Conservation (phyloP, 2,329 filamentous ascomycete species). For the Alternaria novae-zelandiae region DNA sequence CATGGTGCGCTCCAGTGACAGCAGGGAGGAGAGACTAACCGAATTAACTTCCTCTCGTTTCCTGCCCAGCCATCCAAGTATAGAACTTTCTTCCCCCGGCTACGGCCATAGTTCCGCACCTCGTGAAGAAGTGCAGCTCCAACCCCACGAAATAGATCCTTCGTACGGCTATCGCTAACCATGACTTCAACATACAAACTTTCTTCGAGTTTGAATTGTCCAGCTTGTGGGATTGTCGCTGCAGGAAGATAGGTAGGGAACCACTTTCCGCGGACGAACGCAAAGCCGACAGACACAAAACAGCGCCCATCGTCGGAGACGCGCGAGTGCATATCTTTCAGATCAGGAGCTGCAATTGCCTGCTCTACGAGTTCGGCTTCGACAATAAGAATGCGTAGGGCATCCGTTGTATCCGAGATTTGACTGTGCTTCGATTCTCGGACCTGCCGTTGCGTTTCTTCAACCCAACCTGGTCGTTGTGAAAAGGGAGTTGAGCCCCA, state of each 20-base stretch:
- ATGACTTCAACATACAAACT: too few relatives aligned
- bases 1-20: too few relatives aligned
- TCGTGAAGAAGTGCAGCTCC: too few relatives aligned
- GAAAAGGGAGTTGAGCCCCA: background rate
- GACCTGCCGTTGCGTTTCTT: background rate
- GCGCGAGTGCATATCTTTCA: background rate
- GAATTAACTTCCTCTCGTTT: too few relatives aligned
- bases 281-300: background rate
- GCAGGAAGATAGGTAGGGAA: background rate
- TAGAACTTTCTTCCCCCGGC: too few relatives aligned
- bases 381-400: background rate
- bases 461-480: background rate
- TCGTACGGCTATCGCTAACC: too few relatives aligned
- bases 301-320: background rate
- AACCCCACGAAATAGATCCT: too few relatives aligned
- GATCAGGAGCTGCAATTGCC: background rate
- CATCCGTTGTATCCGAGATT: background rate
- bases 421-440: background rate
- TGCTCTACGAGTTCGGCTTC: background rate
- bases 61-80: too few relatives aligned
- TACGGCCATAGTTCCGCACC: too few relatives aligned
- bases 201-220: too few relatives aligned
- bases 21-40: too few relatives aligned
- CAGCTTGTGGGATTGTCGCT: too few relatives aligned
- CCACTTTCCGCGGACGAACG: background rate